Percentiles rank a stretch among this genome's conserved stretches.
Conservation (phyloP, 768 basidiomycete species). For the Hydnomerulius pinastri region DNA sequence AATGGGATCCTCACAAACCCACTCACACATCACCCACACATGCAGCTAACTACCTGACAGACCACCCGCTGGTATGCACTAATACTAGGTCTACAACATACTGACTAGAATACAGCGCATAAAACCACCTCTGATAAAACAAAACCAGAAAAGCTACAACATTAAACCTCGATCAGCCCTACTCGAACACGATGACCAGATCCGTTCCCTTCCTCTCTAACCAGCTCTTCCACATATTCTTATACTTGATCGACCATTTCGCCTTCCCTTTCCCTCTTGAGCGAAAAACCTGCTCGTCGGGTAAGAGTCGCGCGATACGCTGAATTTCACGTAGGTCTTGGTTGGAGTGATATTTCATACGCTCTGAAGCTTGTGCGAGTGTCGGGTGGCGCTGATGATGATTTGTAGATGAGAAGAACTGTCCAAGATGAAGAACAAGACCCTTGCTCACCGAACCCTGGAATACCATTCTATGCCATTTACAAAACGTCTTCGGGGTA, state of each 20-base stretch:
- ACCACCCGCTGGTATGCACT: too few species aligned
- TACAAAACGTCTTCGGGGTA: slow-evolving; percentile 39
- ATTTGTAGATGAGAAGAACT: not conserved
- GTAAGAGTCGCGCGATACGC: slow-evolving; percentile 42
- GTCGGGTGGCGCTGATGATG: slow-evolving; percentile 36
- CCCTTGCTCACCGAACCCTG: slow-evolving; percentile 38
- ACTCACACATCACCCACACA: too few species aligned
- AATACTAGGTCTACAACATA: too few species aligned
- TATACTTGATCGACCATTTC: slow-evolving; percentile 31
- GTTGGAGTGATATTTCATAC: slow-evolving; percentile 38
- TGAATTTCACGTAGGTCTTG: slow-evolving; percentile 42
- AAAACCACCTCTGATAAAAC: not conserved
- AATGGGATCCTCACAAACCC: too few species aligned
- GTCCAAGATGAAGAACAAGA: not conserved
- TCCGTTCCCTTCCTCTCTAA: slow-evolving; percentile 36
- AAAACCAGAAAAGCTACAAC: not conserved
- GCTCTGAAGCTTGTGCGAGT: slow-evolving; percentile 31
- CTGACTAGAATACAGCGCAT: too few species aligned
- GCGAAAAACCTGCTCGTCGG: slow-evolving; percentile 39
- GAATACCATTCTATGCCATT: slow-evolving; percentile 51
- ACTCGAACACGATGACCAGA: slow-evolving; percentile 37
- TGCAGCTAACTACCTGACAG: too few species aligned
- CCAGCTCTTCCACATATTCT: slow-evolving; percentile 42
- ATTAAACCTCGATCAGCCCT: not conserved
- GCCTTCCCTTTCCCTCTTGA: not conserved